Conservation (phyloP, 352 stramenopile species). For the Globisporangium nunn region DNA sequence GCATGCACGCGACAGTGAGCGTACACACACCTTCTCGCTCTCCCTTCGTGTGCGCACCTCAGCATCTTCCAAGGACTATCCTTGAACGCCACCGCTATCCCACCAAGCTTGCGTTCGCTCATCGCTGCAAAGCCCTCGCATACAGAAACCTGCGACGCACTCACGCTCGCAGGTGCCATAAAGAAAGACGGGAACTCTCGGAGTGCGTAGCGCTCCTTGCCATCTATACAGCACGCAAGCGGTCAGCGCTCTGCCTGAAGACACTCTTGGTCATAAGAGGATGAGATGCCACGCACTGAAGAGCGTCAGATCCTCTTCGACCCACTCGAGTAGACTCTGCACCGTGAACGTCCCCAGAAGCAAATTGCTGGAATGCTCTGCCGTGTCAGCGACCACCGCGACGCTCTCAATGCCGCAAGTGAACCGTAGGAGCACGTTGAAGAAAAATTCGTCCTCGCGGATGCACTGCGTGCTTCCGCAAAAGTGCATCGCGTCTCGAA, state of each 20-base stretch:
- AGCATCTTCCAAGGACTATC: conserved; percentile 9
- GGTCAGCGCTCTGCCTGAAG: background rate
- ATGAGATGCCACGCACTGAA: conserved; percentile 28
- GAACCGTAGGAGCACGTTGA: conserved; percentile 47
- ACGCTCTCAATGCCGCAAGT: conserved; percentile 33
- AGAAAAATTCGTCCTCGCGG: conserved; percentile 40
- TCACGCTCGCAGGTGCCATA: conserved; percentile 24
- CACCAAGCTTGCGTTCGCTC: conserved; percentile 19
- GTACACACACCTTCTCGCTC: background rate
- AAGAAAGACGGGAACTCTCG: conserved; percentile 45
- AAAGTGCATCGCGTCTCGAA: conserved; percentile 30
- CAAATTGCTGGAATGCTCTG: conserved; percentile 8
- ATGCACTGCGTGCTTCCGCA: conserved; percentile 25
- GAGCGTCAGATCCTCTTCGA: conserved; percentile 46
- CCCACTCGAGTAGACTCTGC: conserved; percentile 43
- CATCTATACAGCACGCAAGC: conserved; percentile 14
- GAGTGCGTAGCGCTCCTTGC: conserved; percentile 25
- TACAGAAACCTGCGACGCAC: conserved; percentile 14
- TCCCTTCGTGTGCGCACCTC: conserved; percentile 2
- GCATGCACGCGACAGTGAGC: background rate
- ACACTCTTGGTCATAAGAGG: no score
- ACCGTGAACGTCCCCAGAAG: conserved; percentile 36
- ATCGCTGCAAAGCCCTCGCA: conserved; percentile 35
- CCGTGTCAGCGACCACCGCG: conserved; percentile 28
- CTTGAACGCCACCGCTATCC: conserved; percentile 18